Conservation (phyloP, 257 asterid genomes). For the Lavandula angustifolia region DNA sequence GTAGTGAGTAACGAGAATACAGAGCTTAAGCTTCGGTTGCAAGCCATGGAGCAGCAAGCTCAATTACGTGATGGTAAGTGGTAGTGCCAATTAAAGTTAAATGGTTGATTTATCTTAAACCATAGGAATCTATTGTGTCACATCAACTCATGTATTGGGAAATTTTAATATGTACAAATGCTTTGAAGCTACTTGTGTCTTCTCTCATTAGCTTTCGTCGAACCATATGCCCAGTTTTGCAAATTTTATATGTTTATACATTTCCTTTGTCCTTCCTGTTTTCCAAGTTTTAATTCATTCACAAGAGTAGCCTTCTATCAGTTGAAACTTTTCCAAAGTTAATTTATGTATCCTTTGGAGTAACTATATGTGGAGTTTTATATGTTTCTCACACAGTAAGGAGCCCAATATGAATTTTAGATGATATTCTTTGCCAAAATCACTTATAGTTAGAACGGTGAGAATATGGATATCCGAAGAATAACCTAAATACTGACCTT, state of each 20-base stretch:
- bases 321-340: too few species aligned
- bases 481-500: not conserved
- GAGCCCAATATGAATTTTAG: not conserved
- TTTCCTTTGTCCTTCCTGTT: not conserved
- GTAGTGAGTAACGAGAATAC: slow-evolving; percentile 58
- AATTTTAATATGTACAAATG: not conserved
- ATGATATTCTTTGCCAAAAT: not conserved
- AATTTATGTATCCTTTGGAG: too few species aligned
- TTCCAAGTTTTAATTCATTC: not conserved
- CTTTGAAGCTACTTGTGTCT: not conserved
- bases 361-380: too few species aligned
- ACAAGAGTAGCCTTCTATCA: not conserved
- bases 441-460: not conserved
- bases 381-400: too few species aligned
- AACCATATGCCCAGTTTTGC: not conserved
- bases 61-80: slow-evolving; percentile 68
- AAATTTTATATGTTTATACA: not conserved
- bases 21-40: slow-evolving; percentile 69
- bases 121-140: not conserved
- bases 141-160: not conserved
- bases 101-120: not conserved
- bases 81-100: not conserved
- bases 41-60: slow-evolving; percentile 77
- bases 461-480: not conserved
- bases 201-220: not conserved